Percentiles rank a stretch among this genome's conserved stretches.
Evolutionary conservation across 2,329 filamentous ascomycete genomes (phyloP).

Genomic region (Trichophyton mentagrophytes): DNA sequence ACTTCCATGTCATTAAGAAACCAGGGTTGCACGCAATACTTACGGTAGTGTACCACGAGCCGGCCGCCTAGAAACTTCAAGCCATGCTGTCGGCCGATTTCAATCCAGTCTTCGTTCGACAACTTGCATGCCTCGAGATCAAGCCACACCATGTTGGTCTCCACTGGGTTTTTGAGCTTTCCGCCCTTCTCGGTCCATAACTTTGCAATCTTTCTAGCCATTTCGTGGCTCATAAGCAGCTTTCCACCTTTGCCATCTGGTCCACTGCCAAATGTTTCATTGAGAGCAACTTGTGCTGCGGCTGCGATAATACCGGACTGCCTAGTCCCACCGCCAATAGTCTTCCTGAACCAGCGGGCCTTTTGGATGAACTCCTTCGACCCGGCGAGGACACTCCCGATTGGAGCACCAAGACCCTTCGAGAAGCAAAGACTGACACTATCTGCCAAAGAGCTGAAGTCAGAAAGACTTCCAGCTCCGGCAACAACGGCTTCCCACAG

Average conservation of each 20-base stretch:
- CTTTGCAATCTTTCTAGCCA: slow-evolving; percentile 48
- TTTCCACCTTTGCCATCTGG: slow-evolving; percentile 48
- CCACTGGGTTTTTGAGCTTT: slow-evolving; percentile 52
- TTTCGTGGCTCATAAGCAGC: slow-evolving; percentile 47
- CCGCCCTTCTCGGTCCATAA: slow-evolving; percentile 61
- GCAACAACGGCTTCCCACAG: slow-evolving; percentile 70
- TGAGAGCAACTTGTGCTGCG: slow-evolving; percentile 61
- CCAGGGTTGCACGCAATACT: slow-evolving; percentile 15
- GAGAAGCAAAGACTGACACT: slow-evolving; percentile 67
- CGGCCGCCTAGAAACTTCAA: slow-evolving; percentile 45
- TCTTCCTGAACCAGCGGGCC: slow-evolving; percentile 65
- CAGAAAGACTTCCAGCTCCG: slow-evolving; percentile 52
- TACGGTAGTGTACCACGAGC: slow-evolving; percentile 55
- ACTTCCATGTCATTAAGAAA: background rate
- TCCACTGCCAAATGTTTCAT: slow-evolving; percentile 59
- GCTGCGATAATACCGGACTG: slow-evolving; percentile 66
- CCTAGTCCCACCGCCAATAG: slow-evolving; percentile 64
- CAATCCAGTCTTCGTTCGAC: slow-evolving; percentile 40
- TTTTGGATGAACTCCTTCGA: slow-evolving; percentile 47
- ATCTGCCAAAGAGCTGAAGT: slow-evolving; percentile 58
- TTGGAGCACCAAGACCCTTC: slow-evolving; percentile 70
- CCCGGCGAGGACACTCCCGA: slow-evolving; percentile 62
- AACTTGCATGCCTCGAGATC: slow-evolving; percentile 53
- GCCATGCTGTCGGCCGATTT: slow-evolving; percentile 44
- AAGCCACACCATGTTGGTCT: slow-evolving; percentile 91